These are phyloP conservation scores for Avena sativa DNA, from an alignment of 176 grass and related monocot genomes.

Conservation along the genomic window DNA sequence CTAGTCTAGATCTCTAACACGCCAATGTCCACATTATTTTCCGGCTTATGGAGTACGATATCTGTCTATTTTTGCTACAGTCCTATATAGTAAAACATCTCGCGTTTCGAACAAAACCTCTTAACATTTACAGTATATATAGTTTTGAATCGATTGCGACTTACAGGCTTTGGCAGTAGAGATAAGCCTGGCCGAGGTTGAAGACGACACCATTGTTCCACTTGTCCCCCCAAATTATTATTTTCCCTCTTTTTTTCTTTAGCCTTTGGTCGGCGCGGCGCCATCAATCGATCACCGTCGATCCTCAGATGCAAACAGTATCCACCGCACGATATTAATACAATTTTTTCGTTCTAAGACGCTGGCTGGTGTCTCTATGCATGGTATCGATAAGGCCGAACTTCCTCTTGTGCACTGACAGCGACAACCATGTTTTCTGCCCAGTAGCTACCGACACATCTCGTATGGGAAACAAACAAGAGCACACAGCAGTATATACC, in stretches of 20 bases:
- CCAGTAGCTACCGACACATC: slow-evolving; percentile 49
- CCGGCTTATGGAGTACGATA: too few relatives aligned
- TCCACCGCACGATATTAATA: slow-evolving; percentile 8
- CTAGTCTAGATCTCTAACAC: too few relatives aligned
- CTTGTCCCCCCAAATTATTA: neutral
- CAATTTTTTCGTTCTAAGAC: neutral
- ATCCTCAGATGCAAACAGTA: neutral
- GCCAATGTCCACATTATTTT: too few relatives aligned
- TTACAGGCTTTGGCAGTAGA: neutral
- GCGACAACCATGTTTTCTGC: slow-evolving; percentile 38
- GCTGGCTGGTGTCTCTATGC: neutral
- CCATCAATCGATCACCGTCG: neutral
- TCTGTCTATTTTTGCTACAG: too few relatives aligned
- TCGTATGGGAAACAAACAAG: slow-evolving; percentile 19
- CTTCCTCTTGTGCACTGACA: slow-evolving; percentile 26
- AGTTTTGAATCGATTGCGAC: too few relatives aligned
- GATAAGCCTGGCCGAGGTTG: neutral
- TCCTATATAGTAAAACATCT: too few relatives aligned
- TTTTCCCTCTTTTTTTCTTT: neutral
- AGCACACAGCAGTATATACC: neutral
- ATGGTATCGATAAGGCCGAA: slow-evolving; percentile 36
- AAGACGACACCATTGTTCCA: neutral
- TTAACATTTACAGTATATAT: too few relatives aligned
- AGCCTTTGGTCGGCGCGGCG: neutral
- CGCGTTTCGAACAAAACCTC: too few relatives aligned